Evolutionary conservation across 2,329 filamentous ascomycete species (phyloP).

Genomic region (Alternaria alternata): DNA sequence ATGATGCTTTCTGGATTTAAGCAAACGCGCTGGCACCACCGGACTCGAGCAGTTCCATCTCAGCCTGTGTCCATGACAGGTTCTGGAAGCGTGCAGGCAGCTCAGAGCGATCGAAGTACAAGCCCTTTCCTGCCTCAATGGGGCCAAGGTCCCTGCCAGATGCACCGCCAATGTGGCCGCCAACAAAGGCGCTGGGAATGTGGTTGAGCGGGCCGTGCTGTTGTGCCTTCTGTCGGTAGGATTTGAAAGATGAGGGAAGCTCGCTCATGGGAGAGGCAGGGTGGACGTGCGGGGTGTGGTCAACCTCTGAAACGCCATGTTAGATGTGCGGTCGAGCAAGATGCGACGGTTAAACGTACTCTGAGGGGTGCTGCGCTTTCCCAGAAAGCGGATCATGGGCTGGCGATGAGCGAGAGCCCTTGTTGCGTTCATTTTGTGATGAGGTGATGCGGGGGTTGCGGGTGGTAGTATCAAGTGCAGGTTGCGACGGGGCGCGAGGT

Average conservation of each 20-base stretch:
- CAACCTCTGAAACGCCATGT: conserved; percentile 64
- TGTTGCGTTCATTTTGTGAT: conserved; percentile 55
- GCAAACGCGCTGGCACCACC: conserved; percentile 78
- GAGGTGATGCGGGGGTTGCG: conserved; percentile 16
- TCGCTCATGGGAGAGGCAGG: conserved; percentile 72
- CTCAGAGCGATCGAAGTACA: conserved; percentile 89
- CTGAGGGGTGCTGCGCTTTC: conserved; percentile 57
- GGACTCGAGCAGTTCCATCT: conserved; percentile 96
- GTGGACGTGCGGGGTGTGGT: conserved; percentile 77
- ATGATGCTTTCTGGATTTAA: conserved; percentile 41
- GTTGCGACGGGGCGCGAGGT: background rate
- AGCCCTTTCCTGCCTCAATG: conserved; percentile 73
- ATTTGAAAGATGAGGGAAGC: conserved; percentile 75
- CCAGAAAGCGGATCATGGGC: conserved; percentile 62
- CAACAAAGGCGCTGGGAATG: conserved; percentile 34
- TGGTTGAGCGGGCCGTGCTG: conserved; percentile 75
- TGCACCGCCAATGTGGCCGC: conserved; percentile 63
- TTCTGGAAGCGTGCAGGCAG: conserved; percentile 85
- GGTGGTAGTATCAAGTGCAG: conserved; percentile 2
- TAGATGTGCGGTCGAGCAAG: conserved; percentile 13
- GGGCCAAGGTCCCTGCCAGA: conserved; percentile 76
- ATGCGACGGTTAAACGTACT: conserved; percentile 44
- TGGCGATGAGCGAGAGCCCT: conserved; percentile 57
- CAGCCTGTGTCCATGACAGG: conserved; percentile 74
- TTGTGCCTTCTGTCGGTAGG: conserved; percentile 79